Evolutionary conservation across 2,329 filamentous ascomycete species (phyloP).

Genomic region (Trichoderma brevicompactum): DNA sequence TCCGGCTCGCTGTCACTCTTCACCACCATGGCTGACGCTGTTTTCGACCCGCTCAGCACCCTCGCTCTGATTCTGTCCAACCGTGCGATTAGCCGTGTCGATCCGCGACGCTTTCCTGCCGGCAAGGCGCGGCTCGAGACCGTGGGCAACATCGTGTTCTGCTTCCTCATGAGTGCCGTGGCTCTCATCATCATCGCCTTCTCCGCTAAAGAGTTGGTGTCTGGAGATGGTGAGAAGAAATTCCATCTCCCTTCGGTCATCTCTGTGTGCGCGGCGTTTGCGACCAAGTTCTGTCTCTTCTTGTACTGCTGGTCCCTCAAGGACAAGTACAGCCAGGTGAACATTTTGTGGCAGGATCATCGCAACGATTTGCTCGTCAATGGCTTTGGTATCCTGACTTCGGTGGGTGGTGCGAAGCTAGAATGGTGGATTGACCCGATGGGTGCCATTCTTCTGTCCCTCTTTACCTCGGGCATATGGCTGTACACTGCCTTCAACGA

Average conservation of each 20-base stretch:
- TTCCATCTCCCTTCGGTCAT: slow-evolving; percentile 86
- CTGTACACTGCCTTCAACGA: slow-evolving; percentile 82
- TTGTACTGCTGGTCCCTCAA: slow-evolving; percentile 91
- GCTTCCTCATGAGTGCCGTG: slow-evolving; percentile 92
- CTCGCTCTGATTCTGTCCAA: slow-evolving; percentile 84
- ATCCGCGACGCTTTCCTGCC: slow-evolving; percentile 83
- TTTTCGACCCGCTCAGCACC: slow-evolving; percentile 92
- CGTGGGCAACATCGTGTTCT: slow-evolving; percentile 93
- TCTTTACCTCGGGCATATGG: slow-evolving; percentile 81
- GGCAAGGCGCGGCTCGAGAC: slow-evolving; percentile 95
- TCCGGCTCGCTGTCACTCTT: slow-evolving; percentile 94
- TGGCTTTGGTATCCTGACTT: slow-evolving; percentile 87
- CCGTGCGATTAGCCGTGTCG: slow-evolving; percentile 85
- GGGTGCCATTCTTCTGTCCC: slow-evolving; percentile 82
- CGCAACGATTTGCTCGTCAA: slow-evolving; percentile 98
- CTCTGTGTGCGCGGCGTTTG: slow-evolving; percentile 81
- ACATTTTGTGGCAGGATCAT: slow-evolving; percentile 95
- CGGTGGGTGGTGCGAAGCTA: slow-evolving; percentile 86
- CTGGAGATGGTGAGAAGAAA: slow-evolving; percentile 57
- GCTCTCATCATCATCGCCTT: slow-evolving; percentile 92
- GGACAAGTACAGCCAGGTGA: slow-evolving; percentile 87
- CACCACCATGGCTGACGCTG: slow-evolving; percentile 93
- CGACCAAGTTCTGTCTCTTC: slow-evolving; percentile 81
- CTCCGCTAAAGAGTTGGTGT: slow-evolving; percentile 71
- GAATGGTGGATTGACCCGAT: slow-evolving; percentile 94